Evolutionary conservation across 2,329 filamentous ascomycete species (phyloP), one percentile per base, ranked within the genome.

Genomic region (Curvularia sp.): DNA sequence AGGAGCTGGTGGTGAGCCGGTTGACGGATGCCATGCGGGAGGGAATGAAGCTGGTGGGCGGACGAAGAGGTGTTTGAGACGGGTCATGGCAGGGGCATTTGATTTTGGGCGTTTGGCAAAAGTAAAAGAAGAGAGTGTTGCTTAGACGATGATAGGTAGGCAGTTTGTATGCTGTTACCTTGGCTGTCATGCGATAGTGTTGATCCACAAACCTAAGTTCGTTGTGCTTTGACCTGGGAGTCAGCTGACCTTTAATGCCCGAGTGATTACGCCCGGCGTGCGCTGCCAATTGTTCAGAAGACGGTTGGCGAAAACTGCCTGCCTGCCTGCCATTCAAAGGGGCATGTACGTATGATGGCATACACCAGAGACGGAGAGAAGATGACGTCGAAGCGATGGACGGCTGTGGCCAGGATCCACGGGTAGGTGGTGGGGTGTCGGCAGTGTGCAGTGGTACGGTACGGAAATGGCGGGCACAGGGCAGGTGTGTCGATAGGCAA

Each of bases 11-110:
- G 15, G 53, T 65, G 50, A 65, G 66, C 49, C 66, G 62, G 48
- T 49, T 74, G 53, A 73, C 70, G 8, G 71, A 75, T 42, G 67
- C 62, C 5, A 76, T 75, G 73, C 71, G 68, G 44, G 72, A 75
- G 59, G 67, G 71, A 4, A 69, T 72, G 64, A 74, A 69, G 63
- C 69, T 70, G 39, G 72, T 75, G 39, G 72, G 73, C 31, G 73
- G 73, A 18, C 55, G 71, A 38, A 65, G 71, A 44, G 71, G 71
- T 53, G 67, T 73, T 12, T 74, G 65, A 42, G 38, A 35, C 12
- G 35, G 8, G 41, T 5, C 18, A 24, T 24, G 13, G 35, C 39
- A 35, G 26, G 28, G 31, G 8, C 18, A 22, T 24, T 35, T n/a
- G 35, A 53, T 47, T 24, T 26, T 28, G n/a, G 18, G 28, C 8